phyloP scores from a whole-genome alignment of 139 green algal genomes.

The Closterium sp. region DNA sequence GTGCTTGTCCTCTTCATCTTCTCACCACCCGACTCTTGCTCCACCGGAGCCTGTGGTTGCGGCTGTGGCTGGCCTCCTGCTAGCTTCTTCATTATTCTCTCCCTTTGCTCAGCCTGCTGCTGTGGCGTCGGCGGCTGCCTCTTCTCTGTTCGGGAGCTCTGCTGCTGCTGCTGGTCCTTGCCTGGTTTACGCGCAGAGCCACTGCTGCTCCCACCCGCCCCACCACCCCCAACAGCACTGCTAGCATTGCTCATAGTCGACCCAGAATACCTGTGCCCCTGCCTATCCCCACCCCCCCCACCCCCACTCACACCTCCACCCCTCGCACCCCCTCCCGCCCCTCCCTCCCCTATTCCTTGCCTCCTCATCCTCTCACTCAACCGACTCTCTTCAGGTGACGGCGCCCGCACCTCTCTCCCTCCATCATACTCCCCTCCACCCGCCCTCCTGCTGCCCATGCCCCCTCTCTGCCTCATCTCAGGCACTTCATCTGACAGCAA shows the following conservation, averaged over 20 bases:
- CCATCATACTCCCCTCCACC: not conserved
- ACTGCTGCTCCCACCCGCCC: not conserved
- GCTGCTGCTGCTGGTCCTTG: not conserved
- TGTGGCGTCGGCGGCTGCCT: not conserved
- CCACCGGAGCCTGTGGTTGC: not conserved
- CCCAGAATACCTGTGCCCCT: not conserved
- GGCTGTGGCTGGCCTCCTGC: not conserved
- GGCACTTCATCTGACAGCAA: not conserved
- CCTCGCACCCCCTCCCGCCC: not conserved
- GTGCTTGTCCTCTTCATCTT: not conserved
- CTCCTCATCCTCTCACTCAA: not conserved
- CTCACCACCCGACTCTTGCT: not conserved
- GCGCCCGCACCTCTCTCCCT: not conserved
- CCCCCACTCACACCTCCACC: not conserved
- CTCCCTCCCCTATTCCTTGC: not conserved
- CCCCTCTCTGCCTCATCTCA: not conserved
- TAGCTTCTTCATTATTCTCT: not conserved
- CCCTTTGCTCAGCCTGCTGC: not conserved
- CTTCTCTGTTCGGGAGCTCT: not conserved
- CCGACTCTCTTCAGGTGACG: not conserved
- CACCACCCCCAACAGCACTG: not conserved
- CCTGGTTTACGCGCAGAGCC: not conserved
- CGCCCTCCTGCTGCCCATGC: not conserved
- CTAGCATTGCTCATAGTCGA: not conserved
- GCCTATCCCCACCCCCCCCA: not conserved